Evolutionary conservation across 2,329 filamentous ascomycete genomes (phyloP), one percentile per base, ranked within the genome.

Genomic region (Blumeria hordei): DNA sequence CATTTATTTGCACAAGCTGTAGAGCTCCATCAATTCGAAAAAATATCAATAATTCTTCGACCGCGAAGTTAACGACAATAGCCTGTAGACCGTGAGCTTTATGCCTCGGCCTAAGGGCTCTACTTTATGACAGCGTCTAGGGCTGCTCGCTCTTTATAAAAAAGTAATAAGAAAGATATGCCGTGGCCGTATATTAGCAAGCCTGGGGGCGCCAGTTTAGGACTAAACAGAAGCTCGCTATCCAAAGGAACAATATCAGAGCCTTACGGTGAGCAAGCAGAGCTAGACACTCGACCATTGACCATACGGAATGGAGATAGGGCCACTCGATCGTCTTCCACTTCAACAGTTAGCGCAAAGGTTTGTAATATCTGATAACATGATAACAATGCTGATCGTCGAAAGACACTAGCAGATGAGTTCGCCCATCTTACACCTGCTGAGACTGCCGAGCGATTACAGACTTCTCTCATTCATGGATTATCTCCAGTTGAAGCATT

Each of bases 401-500:
- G 11, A 54, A 53, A 67, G 65, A 62, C 64, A 57, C 59, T 64
- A 58, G 78, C 79, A 56, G 76, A 81, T 57, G 72, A 78, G 55
- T 82, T 72, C 64, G 74, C 78, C 33, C 71, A 77, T 64, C 76
- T 95, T 65, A 82, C 80, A n/a, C 75, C 83, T 18, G 74, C 81
- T 64, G 84, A 94, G 68, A 83, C 85, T 10, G 88, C 87, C 47
- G 74, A 80, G 55, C 80, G 78, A 60, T 72, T 96, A 55, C 75
- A 81, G 59, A 93, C 90, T 3, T 95, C 88, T n/a, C 71, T 94
- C 32, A 79, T 75, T 12, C 76, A 85, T 64, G 92, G 92, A 54
- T 75, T 98, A 12, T 80, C 85, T 5, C 81, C 85, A 0, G 76
- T 80, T 47, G 87, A 94, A 68, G 92, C 88, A 37, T 74, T 88